Evolutionary conservation across 2,329 filamentous ascomycete genomes (phyloP).

Genomic region (Pseudocercospora vitis): DNA sequence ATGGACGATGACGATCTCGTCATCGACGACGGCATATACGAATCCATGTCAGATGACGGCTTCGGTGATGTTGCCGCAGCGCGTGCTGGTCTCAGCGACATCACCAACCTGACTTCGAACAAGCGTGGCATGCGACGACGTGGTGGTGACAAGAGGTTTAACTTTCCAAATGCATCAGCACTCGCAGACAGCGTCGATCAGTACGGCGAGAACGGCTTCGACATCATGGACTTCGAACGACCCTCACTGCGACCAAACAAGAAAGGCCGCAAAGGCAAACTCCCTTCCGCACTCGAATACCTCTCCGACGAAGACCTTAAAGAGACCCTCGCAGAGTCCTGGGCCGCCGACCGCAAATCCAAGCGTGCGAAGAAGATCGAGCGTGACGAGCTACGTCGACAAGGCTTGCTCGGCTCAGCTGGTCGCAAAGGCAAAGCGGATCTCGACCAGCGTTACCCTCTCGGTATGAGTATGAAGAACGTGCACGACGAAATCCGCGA

Average conservation of each 20-base stretch:
- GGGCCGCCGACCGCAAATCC: constrained; percentile 48
- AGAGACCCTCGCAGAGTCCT: constrained; percentile 42
- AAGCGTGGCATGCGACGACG: constrained; percentile 26
- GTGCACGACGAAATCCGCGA: constrained; percentile 69
- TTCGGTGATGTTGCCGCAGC: constrained; percentile 36
- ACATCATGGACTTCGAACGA: constrained; percentile 80
- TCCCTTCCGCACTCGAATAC: constrained; percentile 39
- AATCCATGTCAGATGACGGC: constrained; percentile 23
- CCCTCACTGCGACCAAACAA: constrained; percentile 65
- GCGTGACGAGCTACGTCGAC: constrained; percentile 47
- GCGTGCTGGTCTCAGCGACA: constrained; percentile 33
- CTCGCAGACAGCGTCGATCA: constrained; percentile 62
- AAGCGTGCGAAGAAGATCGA: constrained; percentile 51
- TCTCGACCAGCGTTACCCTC: constrained; percentile 68
- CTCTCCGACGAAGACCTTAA: constrained; percentile 48
- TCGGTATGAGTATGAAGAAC: constrained; percentile 69
- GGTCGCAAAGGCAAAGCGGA: constrained; percentile 44
- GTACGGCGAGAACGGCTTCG: constrained; percentile 70
- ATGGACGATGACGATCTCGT: constrained; percentile 60
- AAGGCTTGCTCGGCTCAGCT: constrained; percentile 43
- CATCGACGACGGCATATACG: constrained; percentile 46
- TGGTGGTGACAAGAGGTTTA: constrained; percentile 31
- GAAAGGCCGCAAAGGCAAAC: constrained; percentile 59
- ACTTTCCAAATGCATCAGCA: constrained; percentile 56
- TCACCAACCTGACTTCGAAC: constrained; percentile 28